phyloP scores from a whole-genome alignment of 495 filamentous ascomycete species.

The Neurospora sp. region DNA sequence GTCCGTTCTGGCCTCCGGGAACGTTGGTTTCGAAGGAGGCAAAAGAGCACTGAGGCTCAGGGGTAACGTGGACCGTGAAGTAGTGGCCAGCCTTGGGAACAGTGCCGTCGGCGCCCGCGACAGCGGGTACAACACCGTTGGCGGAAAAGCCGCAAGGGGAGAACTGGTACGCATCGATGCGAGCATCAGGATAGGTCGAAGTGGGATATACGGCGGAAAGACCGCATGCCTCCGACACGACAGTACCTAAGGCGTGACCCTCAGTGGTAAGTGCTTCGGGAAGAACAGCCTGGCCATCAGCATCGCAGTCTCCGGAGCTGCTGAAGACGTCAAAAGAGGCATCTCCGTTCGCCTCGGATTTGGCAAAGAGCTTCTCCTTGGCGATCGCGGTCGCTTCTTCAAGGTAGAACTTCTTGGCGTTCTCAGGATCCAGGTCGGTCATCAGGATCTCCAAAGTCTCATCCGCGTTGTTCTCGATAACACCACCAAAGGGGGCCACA shows the following conservation, averaged over 20 bases:
- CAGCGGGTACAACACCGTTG: constrained; percentile 85
- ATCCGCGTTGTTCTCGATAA: constrained; percentile 43
- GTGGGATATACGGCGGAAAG: constrained; percentile 83
- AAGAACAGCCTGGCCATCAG: constrained; percentile 21
- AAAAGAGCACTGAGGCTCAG: constrained; percentile 96
- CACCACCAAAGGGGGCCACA: constrained; percentile 43
- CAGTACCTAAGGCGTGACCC: constrained; percentile 85
- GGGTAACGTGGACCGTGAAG: constrained; percentile 98
- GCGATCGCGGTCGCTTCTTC: constrained; percentile 87
- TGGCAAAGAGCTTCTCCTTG: constrained; percentile 59
- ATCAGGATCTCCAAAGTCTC: constrained; percentile 97
- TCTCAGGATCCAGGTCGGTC: constrained; percentile 90
- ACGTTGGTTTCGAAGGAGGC: constrained; percentile 99
- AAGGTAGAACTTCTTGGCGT: constrained; percentile 94
- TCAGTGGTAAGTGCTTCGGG: constrained; percentile 77
- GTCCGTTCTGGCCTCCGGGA: constrained; percentile 77
- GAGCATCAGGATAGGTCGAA: constrained; percentile 80
- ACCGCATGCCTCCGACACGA: constrained; percentile 86
- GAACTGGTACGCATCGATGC: constrained; percentile 94
- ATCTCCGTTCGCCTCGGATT: constrained; percentile 38
- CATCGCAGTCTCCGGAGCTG: constrained; percentile 57
- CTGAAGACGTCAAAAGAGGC: constrained; percentile 69
- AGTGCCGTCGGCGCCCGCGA: background rate
- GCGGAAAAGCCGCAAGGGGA: constrained; percentile 96
- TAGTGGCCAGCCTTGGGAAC: constrained; percentile 67